phyloP scores from a whole-genome alignment of 169 alveolate genomes.

The Cardiosporidium cionae region DNA sequence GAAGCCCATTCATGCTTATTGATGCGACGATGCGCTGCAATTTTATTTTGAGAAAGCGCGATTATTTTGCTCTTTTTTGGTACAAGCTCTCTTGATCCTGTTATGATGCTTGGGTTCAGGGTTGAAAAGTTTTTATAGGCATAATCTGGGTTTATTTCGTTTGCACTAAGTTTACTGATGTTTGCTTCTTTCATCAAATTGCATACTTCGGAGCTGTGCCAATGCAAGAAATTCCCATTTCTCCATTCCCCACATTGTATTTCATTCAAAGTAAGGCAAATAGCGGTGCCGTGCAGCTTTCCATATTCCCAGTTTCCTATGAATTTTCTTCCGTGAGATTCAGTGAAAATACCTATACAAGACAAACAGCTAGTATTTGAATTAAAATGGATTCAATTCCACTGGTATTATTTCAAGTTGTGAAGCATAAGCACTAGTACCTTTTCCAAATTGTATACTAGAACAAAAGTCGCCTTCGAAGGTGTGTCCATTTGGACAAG shows the following conservation, averaged over 20 bases:
- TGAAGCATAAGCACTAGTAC: not conserved
- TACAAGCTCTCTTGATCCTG: too few relatives aligned
- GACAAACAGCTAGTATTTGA: too few relatives aligned
- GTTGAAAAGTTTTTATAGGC: too few relatives aligned
- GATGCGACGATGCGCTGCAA: not conserved
- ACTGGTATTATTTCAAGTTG: too few relatives aligned
- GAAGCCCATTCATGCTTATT: too few relatives aligned
- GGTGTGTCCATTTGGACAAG: constrained; percentile 59
- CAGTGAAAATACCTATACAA: not conserved
- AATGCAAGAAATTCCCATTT: not conserved
- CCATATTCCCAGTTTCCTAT: not conserved
- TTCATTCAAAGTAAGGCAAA: not conserved
- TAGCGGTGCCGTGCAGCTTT: not conserved
- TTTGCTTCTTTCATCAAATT: not conserved
- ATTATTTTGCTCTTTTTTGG: not conserved
- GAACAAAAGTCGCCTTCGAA: not conserved
- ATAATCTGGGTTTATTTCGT: too few relatives aligned
- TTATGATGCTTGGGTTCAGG: too few relatives aligned
- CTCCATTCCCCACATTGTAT: not conserved
- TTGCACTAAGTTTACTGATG: not conserved
- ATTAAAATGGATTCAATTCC: not conserved
- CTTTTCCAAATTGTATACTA: not conserved
- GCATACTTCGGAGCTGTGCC: not conserved
- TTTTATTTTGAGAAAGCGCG: not conserved
- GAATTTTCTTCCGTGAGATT: not conserved